Evolutionary conservation across 1,139 yeast genomes (phyloP), one percentile per base, ranked within the genome.

Genomic region (Pichia sp.): DNA sequence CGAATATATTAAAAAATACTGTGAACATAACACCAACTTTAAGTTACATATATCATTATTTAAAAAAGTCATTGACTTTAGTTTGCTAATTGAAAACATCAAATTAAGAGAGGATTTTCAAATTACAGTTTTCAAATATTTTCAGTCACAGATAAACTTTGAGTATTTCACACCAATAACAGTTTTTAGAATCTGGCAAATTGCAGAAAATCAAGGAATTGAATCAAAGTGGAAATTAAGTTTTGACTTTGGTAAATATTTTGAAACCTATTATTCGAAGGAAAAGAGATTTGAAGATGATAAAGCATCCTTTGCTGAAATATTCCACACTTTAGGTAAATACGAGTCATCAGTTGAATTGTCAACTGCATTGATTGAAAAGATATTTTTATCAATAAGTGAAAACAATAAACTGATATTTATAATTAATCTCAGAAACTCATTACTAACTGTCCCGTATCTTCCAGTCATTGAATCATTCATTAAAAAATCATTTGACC

Each of bases 321-420:
- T 29, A 2, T 9, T 46, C 15, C 15, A 16, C 11, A 8, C 26
- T 6, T 11, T 49, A 4, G 20, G 45, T 1, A 49, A 39, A 27
- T 49, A 39, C 30, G 50, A 49, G 39, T 42, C 39, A 1, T 35
- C 45, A n/a, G 16, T 49, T 3, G 40, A 39, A 27, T 6, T 35
- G 12, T 35, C 38, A 20, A 6, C 12, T 13, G 24, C 12, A 20
- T 6, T 35, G 13, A 35, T 35, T 20, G 38, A 35, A 35, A 35
- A 35, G 22, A 12, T 35, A 4, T 35, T 36, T 36, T 22, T 36
- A 15, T 23, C 26, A 12, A 34, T 44, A 3, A 36, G 27, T 3
- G 40, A 44, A 3, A 25, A 42, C 1, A 41, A 45, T 4, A 49
- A 44, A 20, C 3, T 39, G 24, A 26, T 40, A 1, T 36, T 45